Conservation (phyloP, 2,329 filamentous ascomycete genomes). For the Fusarium pseudocircinatum region DNA sequence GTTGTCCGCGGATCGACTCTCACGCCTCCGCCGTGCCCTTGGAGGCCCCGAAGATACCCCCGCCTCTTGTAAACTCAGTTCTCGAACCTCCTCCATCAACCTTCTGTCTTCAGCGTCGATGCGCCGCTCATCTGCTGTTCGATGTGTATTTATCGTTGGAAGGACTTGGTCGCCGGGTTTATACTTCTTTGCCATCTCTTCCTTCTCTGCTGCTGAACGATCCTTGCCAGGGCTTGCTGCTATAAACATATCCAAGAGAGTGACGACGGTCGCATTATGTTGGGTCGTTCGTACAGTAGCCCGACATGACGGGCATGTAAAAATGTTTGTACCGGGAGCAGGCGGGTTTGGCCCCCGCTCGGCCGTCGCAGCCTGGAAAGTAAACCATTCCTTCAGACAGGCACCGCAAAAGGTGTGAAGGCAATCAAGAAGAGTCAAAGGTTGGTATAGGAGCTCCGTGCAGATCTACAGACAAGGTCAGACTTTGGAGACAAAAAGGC, state of each 20-base stretch:
- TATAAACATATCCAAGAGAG: slow-evolving; percentile 88
- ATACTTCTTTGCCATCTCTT: slow-evolving; percentile 79
- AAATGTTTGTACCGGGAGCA: slow-evolving; percentile 61
- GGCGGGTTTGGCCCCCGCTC: slow-evolving; percentile 62
- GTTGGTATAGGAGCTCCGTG: slow-evolving; percentile 92
- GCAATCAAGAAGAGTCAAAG: slow-evolving; percentile 90
- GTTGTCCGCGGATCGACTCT: slow-evolving; percentile 49
- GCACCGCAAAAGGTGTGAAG: slow-evolving; percentile 96
- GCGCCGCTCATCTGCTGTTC: slow-evolving; percentile 62
- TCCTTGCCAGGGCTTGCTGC: slow-evolving; percentile 80
- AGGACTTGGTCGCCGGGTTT: slow-evolving; percentile 84
- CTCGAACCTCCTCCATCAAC: slow-evolving; percentile 75
- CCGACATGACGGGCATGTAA: slow-evolving; percentile 94
- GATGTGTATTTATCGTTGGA: slow-evolving; percentile 64
- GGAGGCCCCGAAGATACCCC: slow-evolving; percentile 57
- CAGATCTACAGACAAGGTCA: slow-evolving; percentile 75
- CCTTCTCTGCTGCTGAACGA: slow-evolving; percentile 76
- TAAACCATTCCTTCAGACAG: slow-evolving; percentile 96
- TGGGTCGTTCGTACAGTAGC: slow-evolving; percentile 85
- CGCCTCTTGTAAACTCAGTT: slow-evolving; percentile 76
- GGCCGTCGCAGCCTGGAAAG: slow-evolving; percentile 74
- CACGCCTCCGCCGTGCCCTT: slow-evolving; percentile 44
- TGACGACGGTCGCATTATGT: slow-evolving; percentile 90
- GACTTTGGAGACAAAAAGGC: slow-evolving; percentile 21
- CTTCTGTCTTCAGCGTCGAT: slow-evolving; percentile 74